These are phyloP conservation scores for Neopestalotiopsis sp. DNA, from an alignment of 2,329 filamentous ascomycete genomes.

Conservation along the genomic window DNA sequence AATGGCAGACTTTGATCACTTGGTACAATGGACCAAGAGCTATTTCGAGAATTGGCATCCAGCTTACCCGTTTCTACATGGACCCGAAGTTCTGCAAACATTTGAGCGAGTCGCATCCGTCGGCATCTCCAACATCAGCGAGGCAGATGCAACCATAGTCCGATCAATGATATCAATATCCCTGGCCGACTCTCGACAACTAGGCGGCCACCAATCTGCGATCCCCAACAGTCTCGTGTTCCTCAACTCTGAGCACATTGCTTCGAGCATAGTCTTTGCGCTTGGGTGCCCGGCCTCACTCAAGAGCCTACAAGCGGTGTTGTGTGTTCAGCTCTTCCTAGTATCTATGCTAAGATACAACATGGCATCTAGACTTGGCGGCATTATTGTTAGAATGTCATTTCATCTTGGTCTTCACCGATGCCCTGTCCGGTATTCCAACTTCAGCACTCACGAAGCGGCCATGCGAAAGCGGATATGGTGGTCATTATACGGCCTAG, in stretches of 20 bases:
- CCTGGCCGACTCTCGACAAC: slow-evolving; percentile 56
- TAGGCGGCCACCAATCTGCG: slow-evolving; percentile 26
- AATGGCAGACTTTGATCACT: slow-evolving; percentile 48
- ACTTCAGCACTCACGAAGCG: slow-evolving; percentile 51
- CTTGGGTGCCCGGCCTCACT: slow-evolving; percentile 53
- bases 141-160: slow-evolving; percentile 47
- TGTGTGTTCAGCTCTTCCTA: slow-evolving; percentile 59
- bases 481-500: slow-evolving; percentile 61
- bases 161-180: slow-evolving; percentile 58
- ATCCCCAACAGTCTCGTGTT: slow-evolving; percentile 52
- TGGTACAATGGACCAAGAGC: slow-evolving; percentile 53
- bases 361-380: slow-evolving; percentile 60
- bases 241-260: slow-evolving; percentile 52
- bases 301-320: slow-evolving; percentile 52
- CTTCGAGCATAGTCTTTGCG: slow-evolving; percentile 52
- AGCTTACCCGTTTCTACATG: slow-evolving; percentile 60
- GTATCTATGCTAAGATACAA: slow-evolving; percentile 61
- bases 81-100: slow-evolving; percentile 51
- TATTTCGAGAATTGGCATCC: slow-evolving; percentile 66
- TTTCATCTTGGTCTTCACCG: slow-evolving; percentile 64
- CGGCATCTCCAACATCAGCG: slow-evolving; percentile 34
- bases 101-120: slow-evolving; percentile 48
- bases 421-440: slow-evolving; percentile 56
- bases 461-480: slow-evolving; percentile 57
- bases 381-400: slow-evolving; percentile 58